Base-by-base conservation (phyloP, 768 basidiomycete genomes). In the Collybia sordida region DNA sequence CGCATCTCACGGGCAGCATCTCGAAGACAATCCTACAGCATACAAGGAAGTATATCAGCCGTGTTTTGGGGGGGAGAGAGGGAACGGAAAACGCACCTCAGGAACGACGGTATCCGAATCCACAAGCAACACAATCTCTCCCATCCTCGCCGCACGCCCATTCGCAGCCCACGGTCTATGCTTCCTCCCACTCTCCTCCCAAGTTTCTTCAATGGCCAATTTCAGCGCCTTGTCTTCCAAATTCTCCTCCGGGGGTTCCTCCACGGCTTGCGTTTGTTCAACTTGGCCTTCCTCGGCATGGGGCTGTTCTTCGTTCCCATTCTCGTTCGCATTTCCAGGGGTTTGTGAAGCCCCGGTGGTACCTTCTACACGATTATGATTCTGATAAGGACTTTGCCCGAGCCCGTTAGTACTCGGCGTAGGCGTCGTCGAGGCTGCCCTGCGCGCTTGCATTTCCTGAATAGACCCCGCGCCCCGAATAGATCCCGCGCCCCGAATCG, bases 1-100 rank as follows among this genome's bases (percentile, higher is more conserved):
- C 73, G 67, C 72, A 95, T 83, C 71, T 95, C 91, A 45, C 88
- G 76, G 17, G 89, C 90, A 1, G 92, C 93, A 65, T 93, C 90
- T 28, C 90, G 74, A 59, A 93, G 78, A 61, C 90, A 91, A 62
- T 93, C 92, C 70, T 76, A 42, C 31, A 18, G 31, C 21, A 41
- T 8, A 49, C 49, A 27, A 22, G 14, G 36, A 24, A 43, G 27
- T 12, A 19, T 7, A 19, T 4, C 22, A 18, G 24, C 37, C 18
- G 25, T 28, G 3, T 19, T 15, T 14, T 34, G 35, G 12, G 17
- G 23, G 6, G 15, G 9, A 2, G 18, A 4, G 48, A 14, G 15
- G 25, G 14, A 6, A 14, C 22, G 14, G 21, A 45, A 7, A 35
- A 36, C 62, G 3, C 36, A 71, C 71, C 66, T 87, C 87, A 4